Base-by-base conservation (phyloP, 768 basidiomycete genomes). In the Russula griseocarnosa region DNA sequence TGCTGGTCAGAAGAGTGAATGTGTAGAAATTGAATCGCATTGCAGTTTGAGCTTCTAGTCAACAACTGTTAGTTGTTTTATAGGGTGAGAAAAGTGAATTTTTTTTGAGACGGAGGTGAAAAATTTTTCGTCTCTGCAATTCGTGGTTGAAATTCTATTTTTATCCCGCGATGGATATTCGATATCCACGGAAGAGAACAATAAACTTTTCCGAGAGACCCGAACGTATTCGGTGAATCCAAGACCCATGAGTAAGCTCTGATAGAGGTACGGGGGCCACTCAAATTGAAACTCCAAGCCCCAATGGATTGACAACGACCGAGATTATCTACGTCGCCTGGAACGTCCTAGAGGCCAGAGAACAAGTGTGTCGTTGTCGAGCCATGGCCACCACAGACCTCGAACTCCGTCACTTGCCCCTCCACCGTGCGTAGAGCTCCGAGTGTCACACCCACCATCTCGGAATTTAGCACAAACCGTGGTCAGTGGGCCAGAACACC, bases 281-380 rank as follows among this genome's bases (percentile, higher is more conserved):
- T 87, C 87, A 69, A 91, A 89, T 38, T 86, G 60, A 20, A 84
- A n/a, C n/a, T n/a, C n/a, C n/a, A 88, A 72, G 9, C 84, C n/a
- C 87, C 34, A 88, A 75, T 1, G n/a, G n/a, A n/a, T 82, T 10
- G n/a, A n/a, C n/a, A n/a, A n/a, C n/a, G n/a, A n/a, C n/a, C n/a
- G 86, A 79, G 38, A 94, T 82, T 60, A 94, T 79, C 70, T 83
- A 95, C 30, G 83, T 86, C 5, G 81, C 86, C 28, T 28, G 28
- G 75, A 89, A 94, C 8, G 88, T 89, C 94, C 92, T 95, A 70
- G 60, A 66, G 51, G 36, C 58, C 49, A 20, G 16, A 28, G 49
- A 24, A 30, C 6, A 24, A n/a, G n/a, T 91, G 88, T 70, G 80
- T 94, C 40, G 86, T 94, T 28, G 85, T 92, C 18, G 92, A 94